These are phyloP conservation scores for Plasmodium relictum DNA, from an alignment of 169 alveolate species.

Conservation along the genomic window DNA sequence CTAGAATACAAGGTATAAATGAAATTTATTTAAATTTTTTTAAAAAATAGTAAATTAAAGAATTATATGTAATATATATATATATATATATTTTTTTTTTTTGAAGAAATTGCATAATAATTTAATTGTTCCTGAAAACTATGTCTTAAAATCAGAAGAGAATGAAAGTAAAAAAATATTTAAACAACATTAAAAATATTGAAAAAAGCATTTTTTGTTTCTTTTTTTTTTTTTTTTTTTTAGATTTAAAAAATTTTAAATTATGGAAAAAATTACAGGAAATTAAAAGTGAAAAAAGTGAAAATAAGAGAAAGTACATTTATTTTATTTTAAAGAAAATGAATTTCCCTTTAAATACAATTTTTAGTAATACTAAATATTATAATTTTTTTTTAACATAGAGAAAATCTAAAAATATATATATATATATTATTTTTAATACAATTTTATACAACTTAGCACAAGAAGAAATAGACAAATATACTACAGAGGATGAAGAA, in stretches of 20 bases:
- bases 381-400: constrained; percentile 3
- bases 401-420: neutral
- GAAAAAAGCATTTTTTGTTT: neutral
- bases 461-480: constrained; percentile 39
- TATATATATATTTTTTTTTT: neutral
- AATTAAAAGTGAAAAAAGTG: constrained; percentile 65
- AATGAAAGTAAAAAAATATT: constrained; percentile 40
- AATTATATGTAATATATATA: neutral
- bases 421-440: neutral
- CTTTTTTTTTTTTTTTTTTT: neutral
- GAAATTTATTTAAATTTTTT: neutral
- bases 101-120: constrained; percentile 53
- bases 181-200: neutral
- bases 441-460: constrained; percentile 5
- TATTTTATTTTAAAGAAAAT: constrained; percentile 50
- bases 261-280: constrained; percentile 69
- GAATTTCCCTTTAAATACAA: constrained; percentile 35
- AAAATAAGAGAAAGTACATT: constrained; percentile 54
- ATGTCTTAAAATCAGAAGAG: constrained; percentile 35
- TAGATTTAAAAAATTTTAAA: constrained; percentile 60
- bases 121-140: constrained; percentile 49
- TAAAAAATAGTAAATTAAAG: no score
- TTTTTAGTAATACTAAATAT: constrained; percentile 38
- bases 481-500: constrained; percentile 29
- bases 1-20: constrained; percentile 49